Percentiles rank a stretch among this genome's conserved stretches.
phyloP scores from a whole-genome alignment of 129 eudicot species.

The Ambrosia trifida region DNA sequence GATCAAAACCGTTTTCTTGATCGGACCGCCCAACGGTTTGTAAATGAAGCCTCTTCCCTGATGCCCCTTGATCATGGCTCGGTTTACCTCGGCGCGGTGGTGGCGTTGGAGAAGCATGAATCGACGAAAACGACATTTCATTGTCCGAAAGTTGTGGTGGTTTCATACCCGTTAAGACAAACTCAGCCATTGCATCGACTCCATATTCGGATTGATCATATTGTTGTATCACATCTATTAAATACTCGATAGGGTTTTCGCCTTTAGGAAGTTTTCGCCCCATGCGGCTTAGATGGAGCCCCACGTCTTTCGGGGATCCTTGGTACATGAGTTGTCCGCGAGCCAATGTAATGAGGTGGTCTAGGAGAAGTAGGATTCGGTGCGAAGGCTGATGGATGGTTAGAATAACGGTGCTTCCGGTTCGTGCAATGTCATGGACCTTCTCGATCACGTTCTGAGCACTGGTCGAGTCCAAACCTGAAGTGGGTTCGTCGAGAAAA shows the following conservation, averaged over 20 bases:
- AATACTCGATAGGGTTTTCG: conserved; percentile 63
- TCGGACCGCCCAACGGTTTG: conserved; percentile 39
- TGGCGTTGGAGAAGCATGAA: conserved; percentile 47
- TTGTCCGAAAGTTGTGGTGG: conserved; percentile 54
- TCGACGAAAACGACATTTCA: conserved; percentile 42
- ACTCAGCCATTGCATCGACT: conserved; percentile 70
- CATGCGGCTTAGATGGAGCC: conserved; percentile 55
- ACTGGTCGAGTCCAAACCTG: conserved; percentile 86
- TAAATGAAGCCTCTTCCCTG: conserved; percentile 48
- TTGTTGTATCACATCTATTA: conserved; percentile 77
- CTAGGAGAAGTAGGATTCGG: conserved; percentile 59
- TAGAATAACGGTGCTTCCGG: conserved; percentile 74
- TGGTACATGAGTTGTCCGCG: conserved; percentile 90
- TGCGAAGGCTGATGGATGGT: conserved; percentile 86
- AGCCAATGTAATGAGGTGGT: conserved; percentile 70
- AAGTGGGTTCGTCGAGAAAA: conserved; percentile 91
- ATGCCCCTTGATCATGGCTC: conserved; percentile 19
- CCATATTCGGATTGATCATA: conserved; percentile 79
- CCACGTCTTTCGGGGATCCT: conserved; percentile 81
- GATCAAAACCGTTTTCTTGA: conserved; percentile 51
- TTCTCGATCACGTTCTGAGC: conserved; percentile 78
- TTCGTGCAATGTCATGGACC: conserved; percentile 69
- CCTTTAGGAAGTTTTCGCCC: conserved; percentile 65
- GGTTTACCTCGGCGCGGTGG: conserved; percentile 26
- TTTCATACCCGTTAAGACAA: conserved; percentile 75